Evolutionary conservation across 2,329 filamentous ascomycete species (phyloP), one percentile per base, ranked within the genome.

Genomic region (Curvularia hawaiiensis): DNA sequence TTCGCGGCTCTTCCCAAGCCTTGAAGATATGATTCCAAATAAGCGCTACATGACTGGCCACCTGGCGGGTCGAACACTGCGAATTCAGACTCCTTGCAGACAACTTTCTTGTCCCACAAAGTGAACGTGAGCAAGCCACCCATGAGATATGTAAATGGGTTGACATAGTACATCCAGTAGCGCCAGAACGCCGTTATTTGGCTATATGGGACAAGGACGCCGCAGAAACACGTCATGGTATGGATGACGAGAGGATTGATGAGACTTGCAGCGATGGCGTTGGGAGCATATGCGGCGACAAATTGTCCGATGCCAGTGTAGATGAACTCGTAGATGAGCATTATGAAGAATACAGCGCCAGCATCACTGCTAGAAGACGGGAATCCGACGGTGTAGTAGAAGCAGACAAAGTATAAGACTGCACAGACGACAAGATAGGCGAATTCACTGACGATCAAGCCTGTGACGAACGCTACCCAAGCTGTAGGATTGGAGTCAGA

Each of bases 151-250:
- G 40, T 52, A 14, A 52, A 52, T 3, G 50, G 50, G 18, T 52
- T 40, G 18, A 52, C 6, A 30, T 52, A 52, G 50, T 52, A 52
- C 24, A 46, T 31, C 62, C 75, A 78, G 65, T 77, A 78, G 10
- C 69, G 52, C 89, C 90, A 93, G 80, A 93, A 92, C 2, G 83
- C 79, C 0, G 89, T 88, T 24, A 93, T 82, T 3, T 79, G 77
- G 10, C 76, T 73, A 1, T 88, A 88, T 3, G 79, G 79, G 33
- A 86, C 85, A 58, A 94, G 81, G 46, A 94, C 88, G 79, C 68
- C 68, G 40, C 57, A 64, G 52, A 70, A 70, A 1, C 52, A 60
- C 16, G 64, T 54, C 3, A 69, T 43, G 18, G 56, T 54, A 14
- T 46, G 51, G 47, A 62, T 44, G 40, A 65, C 35, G 3, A 67